Evolutionary conservation across 164 flowering plant genomes (phyloP).

Genomic region (Aristolochia fimbriata): DNA sequence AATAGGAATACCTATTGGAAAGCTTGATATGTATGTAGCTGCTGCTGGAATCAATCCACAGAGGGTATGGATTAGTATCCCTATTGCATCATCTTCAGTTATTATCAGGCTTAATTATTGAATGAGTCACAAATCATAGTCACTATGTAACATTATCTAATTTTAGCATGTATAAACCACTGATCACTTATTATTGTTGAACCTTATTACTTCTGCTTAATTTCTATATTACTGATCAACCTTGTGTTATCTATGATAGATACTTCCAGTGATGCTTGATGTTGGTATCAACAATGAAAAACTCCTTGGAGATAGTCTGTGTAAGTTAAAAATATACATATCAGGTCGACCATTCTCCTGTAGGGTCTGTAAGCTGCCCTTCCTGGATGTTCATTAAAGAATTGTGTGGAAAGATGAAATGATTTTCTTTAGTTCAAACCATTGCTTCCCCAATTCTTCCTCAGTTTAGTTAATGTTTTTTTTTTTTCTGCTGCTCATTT

Average conservation of each 20-base stretch:
- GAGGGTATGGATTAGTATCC: slow-evolving; percentile 37
- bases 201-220: background rate
- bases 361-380: background rate
- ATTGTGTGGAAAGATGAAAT: too few relatives aligned
- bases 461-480: too few relatives aligned
- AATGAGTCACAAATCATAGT: too few relatives aligned
- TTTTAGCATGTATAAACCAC: too few relatives aligned
- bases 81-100: background rate
- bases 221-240: background rate
- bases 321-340: slow-evolving; percentile 38
- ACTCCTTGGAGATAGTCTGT: slow-evolving; percentile 81
- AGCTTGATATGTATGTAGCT: slow-evolving; percentile 98
- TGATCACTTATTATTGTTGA: background rate
- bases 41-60: slow-evolving; percentile 98
- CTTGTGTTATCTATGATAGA: slow-evolving; percentile 27
- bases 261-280: slow-evolving; percentile 96
- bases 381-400: too few relatives aligned
- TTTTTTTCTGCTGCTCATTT: too few relatives aligned
- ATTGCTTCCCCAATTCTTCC: too few relatives aligned
- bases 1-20: slow-evolving; percentile 95
- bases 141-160: too few relatives aligned
- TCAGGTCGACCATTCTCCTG: background rate
- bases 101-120: too few relatives aligned
- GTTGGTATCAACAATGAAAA: slow-evolving; percentile 88
- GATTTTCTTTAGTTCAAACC: too few relatives aligned